Evolutionary conservation across 768 basidiomycete species (phyloP), one percentile per base, ranked within the genome.

Genomic region (Russula abietina): DNA sequence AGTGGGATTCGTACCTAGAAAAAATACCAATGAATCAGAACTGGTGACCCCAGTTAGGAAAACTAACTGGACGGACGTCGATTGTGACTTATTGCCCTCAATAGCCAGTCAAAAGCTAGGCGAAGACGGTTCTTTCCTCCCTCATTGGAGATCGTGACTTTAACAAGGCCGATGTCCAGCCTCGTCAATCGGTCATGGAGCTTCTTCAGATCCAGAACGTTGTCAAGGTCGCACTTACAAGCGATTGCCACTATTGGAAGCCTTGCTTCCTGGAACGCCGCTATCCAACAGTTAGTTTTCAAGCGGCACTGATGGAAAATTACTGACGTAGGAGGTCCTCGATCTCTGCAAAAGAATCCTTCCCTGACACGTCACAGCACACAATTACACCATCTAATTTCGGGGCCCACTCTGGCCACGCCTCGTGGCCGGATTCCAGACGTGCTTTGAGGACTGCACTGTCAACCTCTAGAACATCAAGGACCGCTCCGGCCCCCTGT

Each of bases 181-280:
- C 77, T 75, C 38, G 79, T 74, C 46, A 88, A 77, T 46, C 86
- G 71, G 22, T 73, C 75, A 24, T 76, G 68, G 4, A 83, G 85
- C 52, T 73, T 74, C 57, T 78, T 74, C 11, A 87, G 83, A 66
- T 87, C 80, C n/a, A 91, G 77, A 45, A 76, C 76, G 43, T 76
- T 77, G 22, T 78, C 78, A 22, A 88, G 75, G 70, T 96, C 91
- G 6, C 87, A 86, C 73, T 97, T 98, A 77, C 93, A 93, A 4
- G 91, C 92, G 16, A 98, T 77, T 14, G 93, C 88, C 50, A 96
- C 79, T 28, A 82, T 75, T 10, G 89, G 82, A 41, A 88, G 75
- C 61, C 81, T 81, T 70, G 83, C 74, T 56, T 79, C 76, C 68
- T 75, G 76, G 73, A 83, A 87, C 62, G 80, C 75, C 68, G 79